phyloP scores from a whole-genome alignment of 73 alveolate genomes.

The Tetrahymena thermophila region DNA sequence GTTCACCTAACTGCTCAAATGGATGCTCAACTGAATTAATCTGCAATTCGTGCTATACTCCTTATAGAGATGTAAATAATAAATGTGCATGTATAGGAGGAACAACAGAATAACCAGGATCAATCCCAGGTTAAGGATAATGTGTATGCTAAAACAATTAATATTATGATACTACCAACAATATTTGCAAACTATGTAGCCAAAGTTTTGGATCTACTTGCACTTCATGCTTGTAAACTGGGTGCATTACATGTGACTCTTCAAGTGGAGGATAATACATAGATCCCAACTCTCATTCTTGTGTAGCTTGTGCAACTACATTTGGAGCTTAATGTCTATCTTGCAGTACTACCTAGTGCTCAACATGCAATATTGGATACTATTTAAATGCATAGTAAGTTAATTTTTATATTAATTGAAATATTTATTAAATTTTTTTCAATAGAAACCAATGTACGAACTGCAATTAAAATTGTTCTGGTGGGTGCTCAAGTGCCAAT shows the following conservation, averaged over 20 bases:
- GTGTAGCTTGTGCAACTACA: background rate
- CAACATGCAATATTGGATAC: background rate
- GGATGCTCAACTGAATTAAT: background rate
- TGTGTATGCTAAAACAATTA: background rate
- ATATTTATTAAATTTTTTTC: too few species aligned
- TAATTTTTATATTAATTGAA: too few species aligned
- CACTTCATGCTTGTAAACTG: background rate
- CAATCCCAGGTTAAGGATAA: background rate
- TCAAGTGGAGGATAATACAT: background rate
- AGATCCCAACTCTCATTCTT: background rate
- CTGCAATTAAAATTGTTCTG: background rate
- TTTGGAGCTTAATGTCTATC: background rate
- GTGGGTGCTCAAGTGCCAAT: background rate
- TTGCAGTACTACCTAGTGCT: background rate
- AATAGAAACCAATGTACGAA: background rate
- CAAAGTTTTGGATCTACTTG: background rate
- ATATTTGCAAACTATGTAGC: background rate
- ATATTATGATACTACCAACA: background rate
- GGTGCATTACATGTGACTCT: background rate
- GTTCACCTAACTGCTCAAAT: background rate
- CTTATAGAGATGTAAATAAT: background rate
- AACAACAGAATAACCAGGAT: background rate
- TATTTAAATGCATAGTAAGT: background rate
- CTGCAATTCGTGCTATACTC: background rate
- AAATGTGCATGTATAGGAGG: background rate